A percentile compares a stretch with the other conserved stretches of the same genome.
phyloP scores from a whole-genome alignment of 2,329 filamentous ascomycete species.

The Stemphylium vesicarium region DNA sequence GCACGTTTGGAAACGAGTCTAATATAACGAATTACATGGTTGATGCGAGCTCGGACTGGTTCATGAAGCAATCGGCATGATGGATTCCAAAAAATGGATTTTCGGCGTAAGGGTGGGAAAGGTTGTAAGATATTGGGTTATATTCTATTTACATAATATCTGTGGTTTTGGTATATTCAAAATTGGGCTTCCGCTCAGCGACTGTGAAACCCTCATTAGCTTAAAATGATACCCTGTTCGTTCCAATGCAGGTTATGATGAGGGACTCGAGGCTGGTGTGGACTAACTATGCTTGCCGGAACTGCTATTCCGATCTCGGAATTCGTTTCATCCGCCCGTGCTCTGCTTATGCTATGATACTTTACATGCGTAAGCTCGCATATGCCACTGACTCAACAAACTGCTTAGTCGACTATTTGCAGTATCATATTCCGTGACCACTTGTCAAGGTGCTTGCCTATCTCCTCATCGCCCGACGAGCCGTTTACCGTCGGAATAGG shows the following conservation, averaged over 20 bases:
- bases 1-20: constrained; percentile 63
- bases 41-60: constrained; percentile 75
- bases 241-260: neutral
- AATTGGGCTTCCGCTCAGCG: no score
- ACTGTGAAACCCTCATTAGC: neutral
- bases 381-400: neutral
- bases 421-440: neutral
- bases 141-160: neutral
- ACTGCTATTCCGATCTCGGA: constrained; percentile 19
- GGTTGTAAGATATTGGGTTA: neutral
- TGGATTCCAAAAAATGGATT: neutral
- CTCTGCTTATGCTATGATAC: neutral
- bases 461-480: neutral
- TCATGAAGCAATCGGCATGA: constrained; percentile 52
- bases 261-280: neutral
- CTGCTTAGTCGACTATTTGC: neutral
- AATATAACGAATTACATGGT: constrained; percentile 82
- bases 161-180: neutral
- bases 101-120: neutral
- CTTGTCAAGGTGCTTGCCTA: neutral
- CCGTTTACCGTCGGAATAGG: constrained; percentile 22
- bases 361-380: neutral
- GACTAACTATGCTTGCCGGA: neutral
- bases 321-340: neutral
- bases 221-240: neutral